Conservation (phyloP, 805 yeast genomes). For the Candida caryicola region DNA sequence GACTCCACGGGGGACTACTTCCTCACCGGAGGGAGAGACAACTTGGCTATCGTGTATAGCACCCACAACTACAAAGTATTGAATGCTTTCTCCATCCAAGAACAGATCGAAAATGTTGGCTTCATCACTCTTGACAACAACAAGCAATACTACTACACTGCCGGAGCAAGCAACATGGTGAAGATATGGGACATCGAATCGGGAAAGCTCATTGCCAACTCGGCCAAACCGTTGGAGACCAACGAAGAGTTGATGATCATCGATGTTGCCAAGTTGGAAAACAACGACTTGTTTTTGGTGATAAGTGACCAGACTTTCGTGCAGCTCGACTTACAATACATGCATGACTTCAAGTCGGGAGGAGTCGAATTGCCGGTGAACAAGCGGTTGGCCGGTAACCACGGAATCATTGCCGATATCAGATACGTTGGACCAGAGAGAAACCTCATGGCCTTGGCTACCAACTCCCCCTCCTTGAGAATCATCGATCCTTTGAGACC, state of each 20-base stretch:
- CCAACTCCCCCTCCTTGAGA: conserved; percentile 87
- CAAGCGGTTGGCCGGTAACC: conserved; percentile 81
- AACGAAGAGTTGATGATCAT: conserved; percentile 72
- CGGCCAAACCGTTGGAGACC: conserved; percentile 50
- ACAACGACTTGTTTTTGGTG: conserved; percentile 47
- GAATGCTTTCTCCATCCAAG: conserved; percentile 69
- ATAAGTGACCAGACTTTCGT: conserved; percentile 83
- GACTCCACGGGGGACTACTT: conserved; percentile 50
- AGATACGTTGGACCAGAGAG: conserved; percentile 66
- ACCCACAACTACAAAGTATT: conserved; percentile 49
- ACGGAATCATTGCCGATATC: conserved; percentile 92
- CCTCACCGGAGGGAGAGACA: conserved; percentile 88
- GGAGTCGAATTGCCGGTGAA: conserved; percentile 36
- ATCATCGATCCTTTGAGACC: conserved; percentile 62
- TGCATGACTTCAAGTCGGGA: conserved; percentile 14
- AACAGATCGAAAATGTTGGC: conserved; percentile 71
- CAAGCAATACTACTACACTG: conserved; percentile 53
- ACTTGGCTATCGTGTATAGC: conserved; percentile 60
- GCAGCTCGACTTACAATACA: conserved; percentile 36
- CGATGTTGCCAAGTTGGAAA: conserved; percentile 48
- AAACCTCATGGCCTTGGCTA: conserved; percentile 73
- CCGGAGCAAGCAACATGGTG: conserved; percentile 74
- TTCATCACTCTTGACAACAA: conserved; percentile 39
- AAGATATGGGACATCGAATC: conserved; percentile 58
- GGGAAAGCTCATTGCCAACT: conserved; percentile 46